Conservation (phyloP, 441 rosid species). For the Omphalea diandra region DNA sequence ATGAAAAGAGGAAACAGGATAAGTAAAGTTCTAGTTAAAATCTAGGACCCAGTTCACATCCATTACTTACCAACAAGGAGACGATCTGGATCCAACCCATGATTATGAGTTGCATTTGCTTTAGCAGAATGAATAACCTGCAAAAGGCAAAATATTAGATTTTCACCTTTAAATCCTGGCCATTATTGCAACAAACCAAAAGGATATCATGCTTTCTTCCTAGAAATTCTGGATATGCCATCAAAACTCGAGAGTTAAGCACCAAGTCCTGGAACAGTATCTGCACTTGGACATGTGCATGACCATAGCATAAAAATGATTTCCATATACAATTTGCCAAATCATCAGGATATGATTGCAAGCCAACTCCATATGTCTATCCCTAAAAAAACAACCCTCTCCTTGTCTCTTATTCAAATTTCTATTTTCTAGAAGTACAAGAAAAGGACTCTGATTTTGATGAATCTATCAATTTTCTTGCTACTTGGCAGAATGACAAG, state of each 20-base stretch:
- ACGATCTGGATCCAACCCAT: slow-evolving; percentile 77
- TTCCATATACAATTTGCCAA: background rate
- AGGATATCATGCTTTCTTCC: background rate
- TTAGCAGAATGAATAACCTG: slow-evolving; percentile 92
- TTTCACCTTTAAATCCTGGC: background rate
- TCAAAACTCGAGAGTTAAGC: background rate
- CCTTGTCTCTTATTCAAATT: background rate
- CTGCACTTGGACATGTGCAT: background rate
- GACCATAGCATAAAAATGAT: background rate
- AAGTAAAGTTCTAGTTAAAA: slow-evolving; percentile 9
- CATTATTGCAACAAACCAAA: background rate
- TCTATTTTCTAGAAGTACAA: background rate
- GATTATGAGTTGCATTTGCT: slow-evolving; percentile 91
- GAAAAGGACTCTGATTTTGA: background rate
- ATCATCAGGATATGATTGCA: background rate
- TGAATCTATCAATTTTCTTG: slow-evolving; percentile 4
- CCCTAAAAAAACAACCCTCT: background rate
- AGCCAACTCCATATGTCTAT: too few species aligned
- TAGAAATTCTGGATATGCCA: background rate
- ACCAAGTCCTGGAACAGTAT: background rate
- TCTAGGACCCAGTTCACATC: background rate
- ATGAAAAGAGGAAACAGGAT: slow-evolving; percentile 13
- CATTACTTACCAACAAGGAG: slow-evolving; percentile 71
- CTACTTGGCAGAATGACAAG: background rate
- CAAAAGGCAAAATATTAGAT: background rate